Conservation (phyloP, 176 grass and related monocot genomes). For the Alopecurus myosuroides region DNA sequence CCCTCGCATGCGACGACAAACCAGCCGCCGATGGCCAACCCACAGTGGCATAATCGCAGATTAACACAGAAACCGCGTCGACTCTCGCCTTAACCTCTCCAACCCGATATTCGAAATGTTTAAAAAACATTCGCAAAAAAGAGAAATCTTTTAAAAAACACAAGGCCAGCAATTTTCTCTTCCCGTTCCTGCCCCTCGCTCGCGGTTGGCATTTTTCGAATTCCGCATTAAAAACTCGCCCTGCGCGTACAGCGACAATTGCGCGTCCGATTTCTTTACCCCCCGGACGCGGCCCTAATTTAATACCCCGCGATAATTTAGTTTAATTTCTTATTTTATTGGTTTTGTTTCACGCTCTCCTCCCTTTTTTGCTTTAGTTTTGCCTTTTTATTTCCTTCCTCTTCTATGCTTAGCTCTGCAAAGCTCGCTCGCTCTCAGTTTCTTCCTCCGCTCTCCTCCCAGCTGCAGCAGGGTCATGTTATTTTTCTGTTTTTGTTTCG, state of each 20-base stretch:
- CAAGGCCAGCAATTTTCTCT: not conserved
- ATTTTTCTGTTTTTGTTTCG: not conserved
- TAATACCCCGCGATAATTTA: conserved; percentile 37
- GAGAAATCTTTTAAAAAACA: not conserved
- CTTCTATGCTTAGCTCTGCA: too few species aligned
- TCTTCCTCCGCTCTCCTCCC: conserved; percentile 8
- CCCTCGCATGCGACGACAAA: not conserved
- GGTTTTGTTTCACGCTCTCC: conserved; percentile 37
- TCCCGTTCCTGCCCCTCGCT: conserved; percentile 19
- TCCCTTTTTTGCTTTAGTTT: conserved; percentile 64
- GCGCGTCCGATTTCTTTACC: conserved; percentile 34
- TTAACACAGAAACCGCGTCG: not conserved
- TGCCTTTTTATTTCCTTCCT: conserved; percentile 65
- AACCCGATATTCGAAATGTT: not conserved
- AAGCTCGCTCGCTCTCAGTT: not conserved
- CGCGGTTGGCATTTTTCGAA: conserved; percentile 33
- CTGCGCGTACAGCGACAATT: conserved; percentile 33
- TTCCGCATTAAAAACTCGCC: conserved; percentile 36
- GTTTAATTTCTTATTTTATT: conserved; percentile 31
- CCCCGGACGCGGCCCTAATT: conserved; percentile 14
- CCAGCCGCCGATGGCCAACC: not conserved
- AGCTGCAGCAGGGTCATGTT: too few species aligned
- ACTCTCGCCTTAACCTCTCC: not conserved
- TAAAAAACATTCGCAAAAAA: not conserved
- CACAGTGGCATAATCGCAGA: conserved; percentile 2